Evolutionary conservation across 306 rosid genomes (phyloP).

Genomic region (Cicer arietinum): DNA sequence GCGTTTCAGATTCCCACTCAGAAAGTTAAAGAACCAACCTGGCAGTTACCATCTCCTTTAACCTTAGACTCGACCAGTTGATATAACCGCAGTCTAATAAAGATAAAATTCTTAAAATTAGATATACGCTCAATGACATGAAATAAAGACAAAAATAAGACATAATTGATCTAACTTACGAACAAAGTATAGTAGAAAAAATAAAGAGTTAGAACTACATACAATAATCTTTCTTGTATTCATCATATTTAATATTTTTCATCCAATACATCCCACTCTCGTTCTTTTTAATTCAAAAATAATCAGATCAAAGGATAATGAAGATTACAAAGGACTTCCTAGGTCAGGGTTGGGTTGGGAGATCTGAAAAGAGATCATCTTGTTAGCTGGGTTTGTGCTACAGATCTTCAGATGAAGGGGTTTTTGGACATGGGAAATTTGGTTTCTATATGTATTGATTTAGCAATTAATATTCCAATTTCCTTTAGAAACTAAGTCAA

Average conservation of each 20-base stretch:
- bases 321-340: slow-evolving; percentile 15
- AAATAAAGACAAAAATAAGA: slow-evolving; percentile 4
- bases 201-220: slow-evolving; percentile 8
- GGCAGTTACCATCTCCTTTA: slow-evolving; percentile 97
- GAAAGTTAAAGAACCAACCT: slow-evolving; percentile 63
- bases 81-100: slow-evolving; percentile 78
- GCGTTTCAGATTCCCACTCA: slow-evolving; percentile 12
- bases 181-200: slow-evolving; percentile 5
- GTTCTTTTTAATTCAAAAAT: background rate
- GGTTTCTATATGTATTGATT: slow-evolving; percentile 7
- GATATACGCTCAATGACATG: slow-evolving; percentile 15
- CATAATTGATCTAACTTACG: slow-evolving; percentile 17
- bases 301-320: slow-evolving; percentile 22
- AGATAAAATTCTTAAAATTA: slow-evolving; percentile 45
- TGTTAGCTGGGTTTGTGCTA: slow-evolving; percentile 13
- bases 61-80: slow-evolving; percentile 85
- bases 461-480: slow-evolving; percentile 19
- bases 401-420: slow-evolving; percentile 18
- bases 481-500: slow-evolving; percentile 25
- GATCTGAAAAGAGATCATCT: slow-evolving; percentile 8
- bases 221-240: slow-evolving; percentile 26
- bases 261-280: slow-evolving; percentile 22
- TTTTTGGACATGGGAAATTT: background rate
- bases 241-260: slow-evolving; percentile 22
- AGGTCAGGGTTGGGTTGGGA: background rate